A percentile compares a stretch with the other conserved stretches of the same genome.
These are phyloP conservation scores for Medicago lupulina DNA, from an alignment of 306 rosid species.

Conservation along the genomic window DNA sequence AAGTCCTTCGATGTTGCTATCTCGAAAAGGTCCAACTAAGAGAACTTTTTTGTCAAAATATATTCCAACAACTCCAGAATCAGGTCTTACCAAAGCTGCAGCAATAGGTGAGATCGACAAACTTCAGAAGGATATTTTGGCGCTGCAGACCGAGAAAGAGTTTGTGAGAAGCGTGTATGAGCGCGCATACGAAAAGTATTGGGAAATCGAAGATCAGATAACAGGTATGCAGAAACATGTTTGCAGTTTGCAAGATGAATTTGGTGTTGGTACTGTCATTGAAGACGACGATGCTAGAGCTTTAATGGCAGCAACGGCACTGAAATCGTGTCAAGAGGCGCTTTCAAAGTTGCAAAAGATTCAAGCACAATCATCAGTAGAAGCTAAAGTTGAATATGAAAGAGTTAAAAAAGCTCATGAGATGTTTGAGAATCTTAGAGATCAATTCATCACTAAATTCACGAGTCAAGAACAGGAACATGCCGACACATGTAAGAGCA, in stretches of 20 bases:
- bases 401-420: constrained; percentile 62
- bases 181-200: constrained; percentile 66
- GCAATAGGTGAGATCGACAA: constrained; percentile 71
- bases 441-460: constrained; percentile 56
- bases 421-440: constrained; percentile 63
- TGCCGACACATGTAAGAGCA: constrained; percentile 23
- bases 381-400: constrained; percentile 64
- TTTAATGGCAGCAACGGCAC: constrained; percentile 82
- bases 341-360: constrained; percentile 60
- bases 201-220: constrained; percentile 77
- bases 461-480: constrained; percentile 1
- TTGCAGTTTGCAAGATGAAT: constrained; percentile 79
- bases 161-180: constrained; percentile 89
- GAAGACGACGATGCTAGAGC: constrained; percentile 82
- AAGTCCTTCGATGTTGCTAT: constrained; percentile 60
- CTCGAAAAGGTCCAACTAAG: constrained; percentile 52
- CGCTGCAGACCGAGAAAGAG: constrained; percentile 87
- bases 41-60: constrained; percentile 41
- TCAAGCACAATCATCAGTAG: constrained; percentile 62
- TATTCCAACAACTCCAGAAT: constrained; percentile 27
- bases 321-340: constrained; percentile 78
- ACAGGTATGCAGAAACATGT: constrained; percentile 67
- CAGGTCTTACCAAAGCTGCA: constrained; percentile 63
- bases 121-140: constrained; percentile 78
- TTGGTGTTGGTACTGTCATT: constrained; percentile 63